phyloP scores from a whole-genome alignment of 202 grass and related monocot species.

The Eragrostis tef region DNA sequence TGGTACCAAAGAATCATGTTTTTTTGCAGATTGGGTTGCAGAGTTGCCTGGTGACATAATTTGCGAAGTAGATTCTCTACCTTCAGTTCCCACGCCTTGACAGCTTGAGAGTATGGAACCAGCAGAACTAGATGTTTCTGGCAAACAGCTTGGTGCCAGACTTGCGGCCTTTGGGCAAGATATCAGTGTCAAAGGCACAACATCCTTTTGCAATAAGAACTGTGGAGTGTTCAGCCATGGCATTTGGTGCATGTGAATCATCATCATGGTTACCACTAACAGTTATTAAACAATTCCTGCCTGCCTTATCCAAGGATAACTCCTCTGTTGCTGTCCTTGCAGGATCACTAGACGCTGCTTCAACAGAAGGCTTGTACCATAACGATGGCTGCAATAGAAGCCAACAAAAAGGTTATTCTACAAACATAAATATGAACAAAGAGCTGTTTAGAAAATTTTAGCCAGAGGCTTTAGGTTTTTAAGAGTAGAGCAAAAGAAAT shows the following conservation, averaged over 20 bases:
- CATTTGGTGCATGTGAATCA: constrained; percentile 36
- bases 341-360: constrained; percentile 40
- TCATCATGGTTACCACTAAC: constrained; percentile 7
- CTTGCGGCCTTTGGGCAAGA: constrained; percentile 6
- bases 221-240: constrained; percentile 26
- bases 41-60: constrained; percentile 18
- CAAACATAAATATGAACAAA: constrained; percentile 15
- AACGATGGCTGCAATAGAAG: constrained; percentile 57
- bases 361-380: constrained; percentile 47
- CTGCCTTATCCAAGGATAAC: constrained; percentile 34
- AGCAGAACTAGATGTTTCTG: constrained; percentile 40
- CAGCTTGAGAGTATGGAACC: constrained; percentile 10
- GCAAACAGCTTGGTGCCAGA: constrained; percentile 16
- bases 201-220: constrained; percentile 25
- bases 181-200: constrained; percentile 26
- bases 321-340: constrained; percentile 26
- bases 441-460: background rate
- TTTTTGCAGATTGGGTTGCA: constrained; percentile 29
- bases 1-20: constrained; percentile 30
- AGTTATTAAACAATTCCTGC: constrained; percentile 38
- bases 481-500: constrained; percentile 5
- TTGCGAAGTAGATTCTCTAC: constrained; percentile 17
- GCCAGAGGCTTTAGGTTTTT: background rate
- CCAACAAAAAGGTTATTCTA: constrained; percentile 15
- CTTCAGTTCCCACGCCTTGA: constrained; percentile 14